Base-by-base conservation (phyloP, 2,329 filamentous ascomycete species). In the Paraconiothyrium sp. region DNA sequence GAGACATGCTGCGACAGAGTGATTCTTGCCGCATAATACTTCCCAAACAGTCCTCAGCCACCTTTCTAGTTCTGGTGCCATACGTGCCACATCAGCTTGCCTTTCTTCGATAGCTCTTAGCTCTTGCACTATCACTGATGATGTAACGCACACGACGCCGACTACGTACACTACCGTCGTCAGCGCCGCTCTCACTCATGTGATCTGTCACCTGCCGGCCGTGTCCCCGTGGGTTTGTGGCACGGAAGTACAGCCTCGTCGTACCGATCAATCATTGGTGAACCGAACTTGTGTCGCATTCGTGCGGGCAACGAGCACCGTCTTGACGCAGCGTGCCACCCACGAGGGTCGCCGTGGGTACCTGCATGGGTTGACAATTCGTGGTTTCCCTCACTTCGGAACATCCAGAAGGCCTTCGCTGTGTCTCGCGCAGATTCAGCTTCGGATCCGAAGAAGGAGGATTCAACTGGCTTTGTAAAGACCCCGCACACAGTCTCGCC, bases 171-270 rank as follows among this genome's bases (percentile, higher is more conserved):
- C 35, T 44, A 22, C 16, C 8, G 22, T 44, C 20, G 8, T 22
- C 27, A 44, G 13, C n/a, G 9, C 41, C 20, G 41, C 41, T 22
- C 10, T n/a, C 13, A 44, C 11, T 32, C 54, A n/a, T 10, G 20
- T 37, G 43, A 34, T 27, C n/a, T 56, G 43, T 37, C 43, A 56
- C 24, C 22, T 48, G 43, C 37, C 43, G 9, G 43, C 43, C 30
- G 4, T 24, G 43, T 47, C 20, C 20, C 20, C 20, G 20, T 20
- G 20, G 20, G 14, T 24, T 11, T 37, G 43, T 56, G 43, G n/a
- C 37, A 47, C 52, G 11, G 20, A 22, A 16, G 24, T 14, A 37
- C 30, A 13, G n/a, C 37, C n/a, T 46, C 11, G 51, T 56, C n/a
- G 54, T 37, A 47, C 54, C 30, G 20, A 37, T 10, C 20, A 22